Conservation (phyloP, 2,329 filamentous ascomycete genomes). For the Xylariales sp. region DNA sequence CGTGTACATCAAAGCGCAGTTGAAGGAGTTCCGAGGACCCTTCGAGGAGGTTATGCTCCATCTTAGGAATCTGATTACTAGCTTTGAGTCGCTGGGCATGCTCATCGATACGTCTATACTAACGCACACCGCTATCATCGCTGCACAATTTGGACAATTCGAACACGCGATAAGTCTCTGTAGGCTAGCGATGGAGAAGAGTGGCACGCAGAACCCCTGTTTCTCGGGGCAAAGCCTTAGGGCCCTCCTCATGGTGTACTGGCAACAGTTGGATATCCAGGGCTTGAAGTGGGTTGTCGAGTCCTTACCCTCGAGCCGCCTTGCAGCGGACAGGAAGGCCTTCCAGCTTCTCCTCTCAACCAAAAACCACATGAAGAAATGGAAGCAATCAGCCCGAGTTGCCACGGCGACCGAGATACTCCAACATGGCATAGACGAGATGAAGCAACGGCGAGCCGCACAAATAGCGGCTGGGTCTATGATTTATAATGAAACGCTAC, state of each 20-base stretch:
- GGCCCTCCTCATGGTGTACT: constrained; percentile 20
- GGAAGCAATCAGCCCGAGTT: not conserved
- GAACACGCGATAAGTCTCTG: constrained; percentile 23
- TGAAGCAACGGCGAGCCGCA: constrained; percentile 11
- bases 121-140: constrained; percentile 22
- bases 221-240: constrained; percentile 21
- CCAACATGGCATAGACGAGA: constrained; percentile 12
- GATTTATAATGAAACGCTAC: constrained; percentile 20
- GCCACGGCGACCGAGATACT: constrained; percentile 15
- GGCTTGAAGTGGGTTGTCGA: constrained; percentile 20
- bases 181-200: constrained; percentile 19
- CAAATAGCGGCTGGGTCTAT: constrained; percentile 11
- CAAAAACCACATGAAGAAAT: constrained; percentile 15
- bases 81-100: constrained; percentile 23
- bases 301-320: constrained; percentile 17
- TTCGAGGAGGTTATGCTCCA: constrained; percentile 18
- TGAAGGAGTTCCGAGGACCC: constrained; percentile 18
- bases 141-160: constrained; percentile 16
- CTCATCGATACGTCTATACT: constrained; percentile 18
- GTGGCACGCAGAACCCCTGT: constrained; percentile 18
- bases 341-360: constrained; percentile 18
- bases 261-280: constrained; percentile 14
- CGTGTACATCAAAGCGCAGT: constrained; percentile 19
- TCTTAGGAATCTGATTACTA: constrained; percentile 20
- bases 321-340: constrained; percentile 16